A percentile compares a stretch with the other conserved stretches of the same genome.
Evolutionary conservation across 176 grass and related monocot genomes (phyloP).

Genomic region (Bolboschoenus planiculmis): DNA sequence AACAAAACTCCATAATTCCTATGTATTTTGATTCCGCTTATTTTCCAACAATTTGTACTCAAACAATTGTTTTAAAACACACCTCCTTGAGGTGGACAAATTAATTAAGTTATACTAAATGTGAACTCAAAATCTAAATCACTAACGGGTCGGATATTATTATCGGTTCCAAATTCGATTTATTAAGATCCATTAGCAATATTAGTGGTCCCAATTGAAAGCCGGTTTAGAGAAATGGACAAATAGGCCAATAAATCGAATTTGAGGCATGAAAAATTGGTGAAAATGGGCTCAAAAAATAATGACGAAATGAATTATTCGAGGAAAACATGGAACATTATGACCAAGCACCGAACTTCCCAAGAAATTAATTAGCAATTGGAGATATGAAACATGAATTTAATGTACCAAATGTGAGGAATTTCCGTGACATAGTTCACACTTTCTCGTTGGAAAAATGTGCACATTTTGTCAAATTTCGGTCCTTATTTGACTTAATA

Average conservation of each 20-base stretch:
- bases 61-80: neutral
- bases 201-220: conserved; percentile 15
- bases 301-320: neutral
- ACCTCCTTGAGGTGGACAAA: neutral
- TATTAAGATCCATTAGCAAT: neutral
- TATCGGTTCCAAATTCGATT: neutral
- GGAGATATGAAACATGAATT: neutral
- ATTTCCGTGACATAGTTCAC: neutral
- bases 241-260: neutral
- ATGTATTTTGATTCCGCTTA: too few relatives aligned
- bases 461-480: neutral
- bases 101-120: neutral
- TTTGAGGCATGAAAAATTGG: conserved; percentile 3
- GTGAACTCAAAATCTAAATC: neutral
- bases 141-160: neutral
- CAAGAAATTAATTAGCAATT: neutral
- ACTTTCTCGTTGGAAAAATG: neutral
- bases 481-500: neutral
- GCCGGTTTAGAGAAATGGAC: neutral
- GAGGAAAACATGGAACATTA: neutral
- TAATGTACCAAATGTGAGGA: neutral
- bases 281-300: neutral
- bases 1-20: neutral
- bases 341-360: neutral
- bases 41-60: too few relatives aligned